Percentiles rank a stretch among this genome's conserved stretches.
These are phyloP conservation scores for Collariella sp. DNA, from an alignment of 495 filamentous ascomycete genomes.

Conservation along the genomic window DNA sequence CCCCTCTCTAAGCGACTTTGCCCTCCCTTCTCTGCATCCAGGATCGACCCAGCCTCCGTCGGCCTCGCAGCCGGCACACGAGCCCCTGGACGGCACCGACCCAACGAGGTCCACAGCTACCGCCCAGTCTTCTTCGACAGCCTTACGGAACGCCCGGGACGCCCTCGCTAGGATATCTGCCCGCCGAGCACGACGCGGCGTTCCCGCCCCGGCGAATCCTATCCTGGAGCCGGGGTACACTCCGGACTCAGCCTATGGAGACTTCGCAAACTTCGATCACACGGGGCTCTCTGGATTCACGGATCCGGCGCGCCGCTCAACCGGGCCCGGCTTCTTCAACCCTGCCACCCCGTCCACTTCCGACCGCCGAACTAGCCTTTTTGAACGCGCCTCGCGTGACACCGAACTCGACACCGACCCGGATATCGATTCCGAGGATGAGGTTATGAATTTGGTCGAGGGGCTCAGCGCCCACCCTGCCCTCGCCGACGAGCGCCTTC, in stretches of 20 bases:
- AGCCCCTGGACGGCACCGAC: slow-evolving; percentile 11
- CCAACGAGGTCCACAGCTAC: slow-evolving; percentile 10
- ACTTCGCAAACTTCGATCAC: not conserved
- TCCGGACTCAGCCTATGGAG: no score
- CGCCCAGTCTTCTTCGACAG: not conserved
- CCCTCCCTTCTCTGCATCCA: not conserved
- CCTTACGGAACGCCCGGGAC: no score
- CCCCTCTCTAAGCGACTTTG: not conserved
- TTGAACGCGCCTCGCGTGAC: not conserved
- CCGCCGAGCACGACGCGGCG: no score
- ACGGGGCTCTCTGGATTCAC: no score
- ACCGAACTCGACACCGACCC: slow-evolving; percentile 24
- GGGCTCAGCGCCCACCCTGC: slow-evolving; percentile 7
- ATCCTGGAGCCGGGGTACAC: no score
- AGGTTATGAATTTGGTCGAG: slow-evolving; percentile 16
- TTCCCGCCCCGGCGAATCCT: no score
- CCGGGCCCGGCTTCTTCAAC: not conserved
- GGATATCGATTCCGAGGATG: slow-evolving; percentile 12
- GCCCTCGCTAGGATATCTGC: no score
- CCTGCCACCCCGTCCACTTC: not conserved
- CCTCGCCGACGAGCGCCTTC: not conserved
- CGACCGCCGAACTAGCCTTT: not conserved
- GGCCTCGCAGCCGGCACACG: not conserved
- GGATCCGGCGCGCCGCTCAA: not conserved
- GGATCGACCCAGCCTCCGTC: not conserved